Conservation (phyloP, 1,284 basidiomycete genomes). For the Apiotrichum laibachii region DNA sequence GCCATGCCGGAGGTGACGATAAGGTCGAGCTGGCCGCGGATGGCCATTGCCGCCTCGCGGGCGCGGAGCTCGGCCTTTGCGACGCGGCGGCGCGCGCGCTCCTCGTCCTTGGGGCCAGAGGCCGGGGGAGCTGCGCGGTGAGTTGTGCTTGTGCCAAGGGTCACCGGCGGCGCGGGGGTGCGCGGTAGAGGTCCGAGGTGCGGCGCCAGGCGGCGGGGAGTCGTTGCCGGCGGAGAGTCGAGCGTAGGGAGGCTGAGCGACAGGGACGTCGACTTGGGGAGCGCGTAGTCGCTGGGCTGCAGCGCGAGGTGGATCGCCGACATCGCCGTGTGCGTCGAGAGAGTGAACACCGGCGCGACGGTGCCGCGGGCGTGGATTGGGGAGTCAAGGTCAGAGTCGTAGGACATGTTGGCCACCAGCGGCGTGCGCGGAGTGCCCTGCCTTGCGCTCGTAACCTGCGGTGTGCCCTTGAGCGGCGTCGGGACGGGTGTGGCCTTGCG, state of each 20-base stretch:
- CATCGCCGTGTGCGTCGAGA: conserved; percentile 1
- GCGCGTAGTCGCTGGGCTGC: too few species aligned
- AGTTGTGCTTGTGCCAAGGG: background rate
- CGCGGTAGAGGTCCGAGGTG: too few species aligned
- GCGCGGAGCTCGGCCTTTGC: background rate
- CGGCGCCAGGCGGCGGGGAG: too few species aligned
- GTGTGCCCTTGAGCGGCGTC: background rate
- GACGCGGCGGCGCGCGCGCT: background rate
- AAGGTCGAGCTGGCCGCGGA: background rate
- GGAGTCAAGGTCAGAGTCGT: conserved; percentile 28
- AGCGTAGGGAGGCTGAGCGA: too few species aligned
- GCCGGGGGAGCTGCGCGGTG: background rate
- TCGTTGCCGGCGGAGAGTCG: too few species aligned
- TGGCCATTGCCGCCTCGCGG: background rate
- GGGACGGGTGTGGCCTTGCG: background rate
- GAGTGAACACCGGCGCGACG: conserved; percentile 30
- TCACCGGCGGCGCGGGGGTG: too few species aligned
- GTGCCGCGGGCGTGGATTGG: conserved; percentile 33
- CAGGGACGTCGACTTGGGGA: too few species aligned
- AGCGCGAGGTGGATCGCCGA: background rate
- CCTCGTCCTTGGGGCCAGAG: background rate
- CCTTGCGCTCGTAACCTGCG: background rate
- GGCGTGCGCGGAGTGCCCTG: too few species aligned
- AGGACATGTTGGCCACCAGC: conserved; percentile 7
- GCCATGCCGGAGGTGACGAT: background rate